Evolutionary conservation across 2,329 filamentous ascomycete species (phyloP), one percentile per base, ranked within the genome.

Genomic region (Exophiala lecanii-corni): DNA sequence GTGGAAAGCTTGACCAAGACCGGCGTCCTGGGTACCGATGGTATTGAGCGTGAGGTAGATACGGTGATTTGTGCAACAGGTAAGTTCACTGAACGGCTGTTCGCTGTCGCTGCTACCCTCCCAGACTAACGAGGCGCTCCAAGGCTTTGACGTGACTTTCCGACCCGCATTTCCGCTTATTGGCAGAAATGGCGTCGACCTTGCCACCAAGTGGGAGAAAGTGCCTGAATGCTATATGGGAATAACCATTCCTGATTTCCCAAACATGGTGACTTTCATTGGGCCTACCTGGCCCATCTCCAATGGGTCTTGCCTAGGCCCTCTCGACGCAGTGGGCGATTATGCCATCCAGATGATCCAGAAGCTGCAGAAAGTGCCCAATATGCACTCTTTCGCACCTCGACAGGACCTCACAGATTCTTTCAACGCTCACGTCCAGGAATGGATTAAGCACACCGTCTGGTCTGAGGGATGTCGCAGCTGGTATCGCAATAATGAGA

Each of bases 371-470:
- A 50, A 57, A 15, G 23, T 7, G 23, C 66, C 70, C 41, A 62
- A 68, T 47, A 62, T 70, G 54, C 63, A 63, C 43, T 62, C 58
- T n/a, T 55, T 67, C 32, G 57, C 52, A 4, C 65, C 65, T 4
- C 54, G 56, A 12, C 45, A 60, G 40, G 51, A 55, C 28, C 51
- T 60, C 9, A 26, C 23, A 26, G 23, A 26, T 26, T 12, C 12
- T 7, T 26, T 26, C 23, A 26, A 58, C 9, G 61, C 61, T 33
- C 65, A 69, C 43, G 49, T 40, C 9, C 61, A 71, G 49, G 65
- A 69, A 40, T 72, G 65, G 65, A 63, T 72, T 51, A 70, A 69
- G 53, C 63, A 69, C 37, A 72, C 68, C 0, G 68, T 72, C 7
- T 73, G 67, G 68, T 69, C 67, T 45, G 62, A 66, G 17, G 58